Evolutionary conservation across 345 rosid genomes (phyloP).

Genomic region (Balakata baccata): DNA sequence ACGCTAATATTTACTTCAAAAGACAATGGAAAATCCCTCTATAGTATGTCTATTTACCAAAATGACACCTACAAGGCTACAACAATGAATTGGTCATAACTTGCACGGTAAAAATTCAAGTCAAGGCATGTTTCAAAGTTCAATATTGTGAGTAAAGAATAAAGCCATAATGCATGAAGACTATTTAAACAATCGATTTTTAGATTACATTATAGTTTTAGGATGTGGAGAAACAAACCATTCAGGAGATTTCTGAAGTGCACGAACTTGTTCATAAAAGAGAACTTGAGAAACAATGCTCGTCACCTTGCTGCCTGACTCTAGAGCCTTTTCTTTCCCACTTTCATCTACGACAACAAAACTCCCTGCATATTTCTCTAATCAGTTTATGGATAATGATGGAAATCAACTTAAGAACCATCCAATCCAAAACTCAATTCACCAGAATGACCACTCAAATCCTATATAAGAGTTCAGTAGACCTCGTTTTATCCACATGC

Average conservation of each 20-base stretch:
- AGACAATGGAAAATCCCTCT: not conserved
- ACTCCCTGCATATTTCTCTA: slow-evolving; percentile 45
- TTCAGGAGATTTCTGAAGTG: slow-evolving; percentile 64
- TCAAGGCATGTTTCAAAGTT: not conserved
- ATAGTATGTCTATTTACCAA: not conserved
- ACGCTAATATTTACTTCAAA: not conserved
- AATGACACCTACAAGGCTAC: not conserved
- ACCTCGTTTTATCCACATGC: slow-evolving; percentile 96
- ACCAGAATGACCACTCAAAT: too few relatives aligned
- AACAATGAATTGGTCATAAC: not conserved
- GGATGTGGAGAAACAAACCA: slow-evolving; percentile 43
- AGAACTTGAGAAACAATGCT: slow-evolving; percentile 83
- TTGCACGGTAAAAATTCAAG: not conserved
- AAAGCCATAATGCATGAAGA: not conserved
- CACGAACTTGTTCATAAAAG: slow-evolving; percentile 62
- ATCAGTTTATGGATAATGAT: not conserved
- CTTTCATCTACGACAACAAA: slow-evolving; percentile 84
- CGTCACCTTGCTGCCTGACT: slow-evolving; percentile 80
- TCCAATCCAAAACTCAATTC: too few relatives aligned
- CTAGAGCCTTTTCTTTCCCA: slow-evolving; percentile 80
- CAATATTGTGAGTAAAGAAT: not conserved
- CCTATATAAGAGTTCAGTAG: not conserved
- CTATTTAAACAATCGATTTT: too few relatives aligned
- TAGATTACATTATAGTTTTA: not conserved
- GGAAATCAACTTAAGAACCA: not conserved